Percentiles rank a stretch among this genome's conserved stretches.
phyloP scores from a whole-genome alignment of 331 rosid genomes.

The Acacia pycnantha region DNA sequence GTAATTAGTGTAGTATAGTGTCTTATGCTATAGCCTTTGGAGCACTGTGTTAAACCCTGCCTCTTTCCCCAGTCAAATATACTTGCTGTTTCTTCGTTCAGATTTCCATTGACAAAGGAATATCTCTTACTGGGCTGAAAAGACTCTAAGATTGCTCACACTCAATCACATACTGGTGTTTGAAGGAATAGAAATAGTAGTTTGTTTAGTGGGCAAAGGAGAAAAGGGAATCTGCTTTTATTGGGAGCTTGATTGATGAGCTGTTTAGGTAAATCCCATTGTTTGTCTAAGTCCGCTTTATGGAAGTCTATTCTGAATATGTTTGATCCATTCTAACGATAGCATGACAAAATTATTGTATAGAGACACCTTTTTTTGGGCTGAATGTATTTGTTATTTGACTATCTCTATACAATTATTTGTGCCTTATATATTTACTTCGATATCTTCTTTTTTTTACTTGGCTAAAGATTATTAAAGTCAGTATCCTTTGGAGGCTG shows the following conservation, averaged over 20 bases:
- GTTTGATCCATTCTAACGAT: neutral
- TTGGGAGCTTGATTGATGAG: conserved; percentile 47
- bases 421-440: neutral
- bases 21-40: neutral
- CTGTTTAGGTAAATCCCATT: conserved; percentile 54
- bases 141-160: conserved; percentile 27
- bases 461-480: neutral
- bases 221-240: conserved; percentile 82
- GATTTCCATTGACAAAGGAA: conserved; percentile 3
- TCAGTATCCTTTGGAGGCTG: neutral
- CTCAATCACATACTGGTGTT: conserved; percentile 39
- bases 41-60: conserved; percentile 35
- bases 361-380: neutral
- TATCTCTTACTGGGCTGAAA: conserved; percentile 10
- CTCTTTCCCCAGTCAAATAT: conserved; percentile 30
- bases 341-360: neutral
- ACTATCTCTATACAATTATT: neutral
- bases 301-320: conserved; percentile 13
- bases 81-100: conserved; percentile 22
- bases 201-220: conserved; percentile 34
- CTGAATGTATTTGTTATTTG: neutral
- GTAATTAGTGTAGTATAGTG: too few species aligned
- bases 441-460: neutral
- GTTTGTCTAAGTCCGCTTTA: conserved; percentile 57
- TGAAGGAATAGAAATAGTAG: conserved; percentile 34